Base-by-base conservation (phyloP, 2,329 filamentous ascomycete genomes). In the Hypoxylon sp. region DNA sequence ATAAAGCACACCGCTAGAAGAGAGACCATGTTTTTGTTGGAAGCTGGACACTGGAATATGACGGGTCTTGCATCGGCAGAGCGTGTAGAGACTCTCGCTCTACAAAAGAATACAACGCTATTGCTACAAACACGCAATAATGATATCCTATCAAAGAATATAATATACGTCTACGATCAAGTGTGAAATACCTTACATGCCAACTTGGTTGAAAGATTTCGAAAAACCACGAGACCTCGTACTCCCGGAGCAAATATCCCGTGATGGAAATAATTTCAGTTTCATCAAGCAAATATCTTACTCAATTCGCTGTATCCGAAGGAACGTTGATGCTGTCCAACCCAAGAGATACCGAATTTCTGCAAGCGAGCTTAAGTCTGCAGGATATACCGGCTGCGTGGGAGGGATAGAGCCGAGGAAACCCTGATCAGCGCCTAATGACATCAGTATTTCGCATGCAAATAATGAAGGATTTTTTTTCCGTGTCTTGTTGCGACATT, bases 371-470 rank as follows among this genome's bases (percentile, higher is more conserved):
- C 45, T 30, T 11, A 13, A 53, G 17, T 58, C 25, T 49, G 38
- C 32, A 49, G 17, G 28, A 41, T 34, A 48, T 41, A 41, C 55
- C 50, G 49, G 19, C 36, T 32, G 36, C 23, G 19, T 48, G 38
- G 36, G 19, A 59, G 21, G 41, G 19, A 43, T 66, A 59, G 13
- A 43, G 21, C 60, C 23, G 41, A 53, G 11, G 46, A 21, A 60
- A 60, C 32, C 53, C n/a, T 25, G 41, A 62, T 62, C n/a, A 45
- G 21, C 58, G 2, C 46, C n/a, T 5, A 30, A 32, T 68, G 62
- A 68, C 58, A 63, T 69, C 61, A 67, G 34, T 50, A 55, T 51
- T 68, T 28, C 32, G 23, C n/a, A n/a, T 53, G 10, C 11, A 59
- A 28, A 14, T 46, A 34, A 64, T 55, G 23, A 19, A 36, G 48